Evolutionary conservation across 2,329 filamentous ascomycete genomes (phyloP), one percentile per base, ranked within the genome.

Genomic region (Grosmannia penicillata): DNA sequence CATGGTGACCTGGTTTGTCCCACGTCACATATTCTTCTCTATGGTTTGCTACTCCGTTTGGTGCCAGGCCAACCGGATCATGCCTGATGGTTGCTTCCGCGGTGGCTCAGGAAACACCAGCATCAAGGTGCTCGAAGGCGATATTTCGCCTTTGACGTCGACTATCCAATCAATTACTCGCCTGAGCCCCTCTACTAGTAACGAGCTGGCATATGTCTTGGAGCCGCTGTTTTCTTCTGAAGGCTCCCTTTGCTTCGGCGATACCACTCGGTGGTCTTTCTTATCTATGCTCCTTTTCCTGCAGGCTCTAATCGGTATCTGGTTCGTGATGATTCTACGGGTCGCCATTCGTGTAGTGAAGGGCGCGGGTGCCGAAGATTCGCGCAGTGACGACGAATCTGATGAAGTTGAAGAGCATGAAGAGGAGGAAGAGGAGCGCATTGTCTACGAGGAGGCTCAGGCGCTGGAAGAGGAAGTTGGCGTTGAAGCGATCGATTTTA

Each of bases 311-410:
- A 86, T 82, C 24, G 63, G 93, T 26, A 68, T 64, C 44, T 96
- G 91, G 91, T 93, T 96, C 53, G 69, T 66, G 45, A 82, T 94
- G 76, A 94, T 96, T 48, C 59, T 87, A 28, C 75, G 77, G 41
- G 82, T 98, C 3, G 86, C 86, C 18, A 68, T 81, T 45, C 78
- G 79, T 44, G 86, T 96, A 6, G 54, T 96, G 26, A 72, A 69
- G 36, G 87, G 89, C 24, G 72, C 69, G 27, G 67, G 74, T 24
- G 86, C 89, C 6, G 86, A 95, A 46, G 91, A 98, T 53, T 72
- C 75, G 15, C 76, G 91, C 40, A 93, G 84, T 45, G 89, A 95
- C 49, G 84, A 85, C 46, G 86, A 93, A 58, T 80, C 63, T 6
- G 82, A 78, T 18, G 77, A 71, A 3, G 74, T 75, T 19, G 66